Evolutionary conservation across 306 rosid species (phyloP), one percentile per base, ranked within the genome.

Genomic region (Pterocarpus macrocarpus): DNA sequence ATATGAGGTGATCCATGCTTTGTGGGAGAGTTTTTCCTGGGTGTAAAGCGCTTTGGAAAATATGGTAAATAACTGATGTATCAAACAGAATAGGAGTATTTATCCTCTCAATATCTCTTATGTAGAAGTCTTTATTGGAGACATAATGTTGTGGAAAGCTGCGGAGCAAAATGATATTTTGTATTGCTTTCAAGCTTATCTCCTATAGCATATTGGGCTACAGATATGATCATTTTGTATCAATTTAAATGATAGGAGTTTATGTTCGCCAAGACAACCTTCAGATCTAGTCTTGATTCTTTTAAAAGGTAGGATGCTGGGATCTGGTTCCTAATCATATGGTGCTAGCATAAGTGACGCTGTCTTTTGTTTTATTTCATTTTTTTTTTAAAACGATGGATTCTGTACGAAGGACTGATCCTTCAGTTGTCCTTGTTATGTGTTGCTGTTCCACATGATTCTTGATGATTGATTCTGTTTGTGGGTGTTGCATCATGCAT

Each of bases 401-500:
- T 45, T 35, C 39, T 44, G 34, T 2, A 12, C 36, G 2, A 30
- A 16, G 32, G 55, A 56, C 38, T 78, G 30, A 49, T 71, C 41
- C 8, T 59, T 45, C n/a, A 28, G 55, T 50, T 53, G 36, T 35
- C 15, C 5, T 62, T 36, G 55, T 53, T 57, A 32, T 8, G 17
- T 47, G 33, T 50, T 70, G 67, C 52, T 68, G 34, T 41, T 41
- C 34, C 22, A 35, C 68, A 11, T 80, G 28, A 17, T 58, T 50
- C 71, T 34, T 55, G 16, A 44, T 65, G 15, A 71, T 15, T 36
- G 38, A 71, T 33, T 70, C 49, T 64, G 53, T 56, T 82, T 44
- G 55, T 62, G 30, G 64, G 0, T 10, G 79, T 59, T 73, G 81
- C 72, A 28, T 43, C 64, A 45, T 67, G 67, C 78, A 49, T 62